These are phyloP conservation scores for Eucalyptus guilfoylei DNA, from an alignment of 345 rosid genomes.

Conservation along the genomic window DNA sequence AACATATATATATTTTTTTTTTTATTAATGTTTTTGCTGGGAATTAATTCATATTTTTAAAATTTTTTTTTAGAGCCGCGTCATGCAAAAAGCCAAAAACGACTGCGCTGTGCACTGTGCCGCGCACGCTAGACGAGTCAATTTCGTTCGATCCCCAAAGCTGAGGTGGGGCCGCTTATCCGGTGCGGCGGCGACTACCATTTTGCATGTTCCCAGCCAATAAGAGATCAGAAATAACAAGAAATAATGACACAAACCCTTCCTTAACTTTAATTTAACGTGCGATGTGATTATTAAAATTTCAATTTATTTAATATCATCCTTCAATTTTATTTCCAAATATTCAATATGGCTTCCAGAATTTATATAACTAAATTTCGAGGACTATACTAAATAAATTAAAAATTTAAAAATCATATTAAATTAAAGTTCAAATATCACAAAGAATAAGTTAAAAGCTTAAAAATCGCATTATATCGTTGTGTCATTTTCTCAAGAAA, in stretches of 20 bases:
- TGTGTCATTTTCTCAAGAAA: background rate
- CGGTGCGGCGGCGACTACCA: background rate
- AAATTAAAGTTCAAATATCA: too few relatives aligned
- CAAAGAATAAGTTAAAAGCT: too few relatives aligned
- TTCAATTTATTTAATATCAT: fast-evolving
- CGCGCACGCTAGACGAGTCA: background rate
- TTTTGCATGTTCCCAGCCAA: background rate
- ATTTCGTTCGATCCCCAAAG: background rate
- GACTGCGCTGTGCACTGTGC: background rate
- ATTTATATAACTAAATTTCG: too few relatives aligned
- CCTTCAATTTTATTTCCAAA: fast-evolving
- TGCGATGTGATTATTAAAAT: fast-evolving
- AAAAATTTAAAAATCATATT: fast-evolving
- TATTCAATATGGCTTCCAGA: fast-evolving
- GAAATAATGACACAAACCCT: too few relatives aligned
- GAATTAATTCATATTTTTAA: background rate
- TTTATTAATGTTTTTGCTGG: background rate
- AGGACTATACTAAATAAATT: fast-evolving
- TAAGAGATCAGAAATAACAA: background rate
- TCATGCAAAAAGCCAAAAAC: background rate
- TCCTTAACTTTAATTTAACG: fast-evolving
- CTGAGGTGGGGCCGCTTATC: background rate
- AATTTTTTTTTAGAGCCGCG: background rate
- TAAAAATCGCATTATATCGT: fast-evolving
- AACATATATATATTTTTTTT: fast-evolving